phyloP scores from a whole-genome alignment of 306 rosid species.

The Casuarina cunninghamiana region DNA sequence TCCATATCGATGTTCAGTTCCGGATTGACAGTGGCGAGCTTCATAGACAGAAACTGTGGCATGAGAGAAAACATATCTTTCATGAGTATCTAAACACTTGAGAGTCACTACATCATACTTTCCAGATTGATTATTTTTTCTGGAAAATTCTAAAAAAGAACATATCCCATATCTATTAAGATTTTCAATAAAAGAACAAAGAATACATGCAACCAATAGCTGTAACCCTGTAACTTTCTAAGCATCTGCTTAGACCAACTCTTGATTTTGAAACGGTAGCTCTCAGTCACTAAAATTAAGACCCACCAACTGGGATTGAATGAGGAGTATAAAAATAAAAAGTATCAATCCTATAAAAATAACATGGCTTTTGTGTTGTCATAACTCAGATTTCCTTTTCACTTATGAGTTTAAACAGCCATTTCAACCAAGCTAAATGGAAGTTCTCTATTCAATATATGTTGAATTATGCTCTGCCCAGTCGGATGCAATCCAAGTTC shows the following conservation, averaged over 20 bases:
- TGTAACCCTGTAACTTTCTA: neutral
- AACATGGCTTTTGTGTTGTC: neutral
- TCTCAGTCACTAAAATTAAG: neutral
- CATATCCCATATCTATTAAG: neutral
- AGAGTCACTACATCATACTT: neutral
- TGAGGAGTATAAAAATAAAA: neutral
- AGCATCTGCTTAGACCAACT: neutral
- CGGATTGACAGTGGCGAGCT: constrained; percentile 95
- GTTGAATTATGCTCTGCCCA: neutral
- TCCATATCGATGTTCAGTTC: constrained; percentile 83
- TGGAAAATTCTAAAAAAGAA: neutral
- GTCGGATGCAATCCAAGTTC: neutral
- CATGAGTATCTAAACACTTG: constrained; percentile 13
- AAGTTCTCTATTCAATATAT: neutral
- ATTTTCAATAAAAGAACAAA: neutral
- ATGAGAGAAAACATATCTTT: constrained; percentile 6
- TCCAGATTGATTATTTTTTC: neutral
- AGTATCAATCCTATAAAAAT: neutral
- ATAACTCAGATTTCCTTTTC: neutral
- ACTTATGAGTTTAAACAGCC: neutral
- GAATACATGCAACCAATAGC: neutral
- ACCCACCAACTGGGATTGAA: neutral
- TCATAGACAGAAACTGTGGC: constrained; percentile 95
- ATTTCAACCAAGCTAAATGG: neutral
- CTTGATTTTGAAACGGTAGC: neutral